Percentiles rank a stretch among this genome's conserved stretches.
phyloP scores from a whole-genome alignment of 805 yeast species.

The Schwanniomyces polymorphus region DNA sequence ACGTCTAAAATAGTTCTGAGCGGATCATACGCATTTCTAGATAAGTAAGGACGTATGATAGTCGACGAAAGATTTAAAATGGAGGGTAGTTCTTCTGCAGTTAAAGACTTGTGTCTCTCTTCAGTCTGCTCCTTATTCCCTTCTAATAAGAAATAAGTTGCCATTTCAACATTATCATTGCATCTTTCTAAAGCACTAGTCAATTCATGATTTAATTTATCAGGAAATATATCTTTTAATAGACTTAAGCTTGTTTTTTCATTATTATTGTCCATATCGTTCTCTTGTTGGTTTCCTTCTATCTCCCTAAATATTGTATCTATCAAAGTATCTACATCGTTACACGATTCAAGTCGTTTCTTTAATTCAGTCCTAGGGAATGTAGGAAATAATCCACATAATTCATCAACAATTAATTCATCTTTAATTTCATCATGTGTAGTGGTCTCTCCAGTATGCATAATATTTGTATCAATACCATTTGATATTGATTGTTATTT shows the following conservation, averaged over 20 bases:
- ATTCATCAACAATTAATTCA: constrained; percentile 13
- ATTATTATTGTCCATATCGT: not conserved
- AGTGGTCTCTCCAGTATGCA: not conserved
- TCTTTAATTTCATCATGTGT: not conserved
- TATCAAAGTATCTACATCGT: constrained; percentile 20
- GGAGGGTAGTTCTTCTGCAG: not conserved
- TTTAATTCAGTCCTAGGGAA: constrained; percentile 24
- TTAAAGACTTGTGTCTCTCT: not conserved
- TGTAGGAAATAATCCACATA: constrained; percentile 28
- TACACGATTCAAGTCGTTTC: constrained; percentile 20
- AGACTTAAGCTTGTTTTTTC: constrained; percentile 3
- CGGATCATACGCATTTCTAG: constrained; percentile 13
- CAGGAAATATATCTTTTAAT: constrained; percentile 48
- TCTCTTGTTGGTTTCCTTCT: not conserved
- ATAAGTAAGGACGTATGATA: constrained; percentile 14
- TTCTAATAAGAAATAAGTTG: not conserved
- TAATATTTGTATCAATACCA: not conserved
- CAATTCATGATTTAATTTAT: constrained; percentile 28
- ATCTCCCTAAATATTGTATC: constrained; percentile 22
- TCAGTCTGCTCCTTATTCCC: not conserved
- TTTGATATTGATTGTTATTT: not conserved
- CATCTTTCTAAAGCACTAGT: constrained; percentile 24
- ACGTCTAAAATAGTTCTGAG: constrained; percentile 36
- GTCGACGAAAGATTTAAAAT: not conserved
- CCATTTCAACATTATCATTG: constrained; percentile 23